Conservation (phyloP, 2,329 filamentous ascomycete species). For the Diplodia mutila region DNA sequence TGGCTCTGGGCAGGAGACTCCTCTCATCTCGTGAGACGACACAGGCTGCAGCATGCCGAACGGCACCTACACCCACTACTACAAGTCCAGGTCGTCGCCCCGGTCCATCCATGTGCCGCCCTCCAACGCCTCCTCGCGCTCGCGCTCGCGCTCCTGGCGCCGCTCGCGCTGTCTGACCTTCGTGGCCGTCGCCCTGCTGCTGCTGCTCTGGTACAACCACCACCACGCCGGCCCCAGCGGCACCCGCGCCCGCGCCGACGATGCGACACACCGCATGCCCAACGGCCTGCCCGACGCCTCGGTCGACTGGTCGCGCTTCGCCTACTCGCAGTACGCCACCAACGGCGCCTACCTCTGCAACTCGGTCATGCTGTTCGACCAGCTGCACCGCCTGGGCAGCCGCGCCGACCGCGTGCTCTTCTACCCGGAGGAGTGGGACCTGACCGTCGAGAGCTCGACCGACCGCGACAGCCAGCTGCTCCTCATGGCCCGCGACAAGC, state of each 20-base stretch:
- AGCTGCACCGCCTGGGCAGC: slow-evolving; percentile 47
- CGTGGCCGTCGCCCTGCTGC: slow-evolving; percentile 29
- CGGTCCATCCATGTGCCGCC: slow-evolving; percentile 25
- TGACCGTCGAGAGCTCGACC: slow-evolving; percentile 32
- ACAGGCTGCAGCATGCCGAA: slow-evolving; percentile 23
- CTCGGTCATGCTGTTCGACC: slow-evolving; percentile 50
- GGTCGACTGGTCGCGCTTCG: slow-evolving; percentile 46
- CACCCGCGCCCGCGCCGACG: background rate
- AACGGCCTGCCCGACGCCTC: background rate
- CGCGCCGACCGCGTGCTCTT: slow-evolving; percentile 52
- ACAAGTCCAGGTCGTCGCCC: slow-evolving; percentile 19
- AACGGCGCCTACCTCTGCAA: slow-evolving; percentile 49
- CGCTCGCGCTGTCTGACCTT: slow-evolving; percentile 36
- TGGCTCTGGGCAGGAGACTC: background rate
- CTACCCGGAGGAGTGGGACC: slow-evolving; percentile 48
- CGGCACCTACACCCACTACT: slow-evolving; percentile 22
- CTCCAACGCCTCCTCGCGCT: slow-evolving; percentile 8
- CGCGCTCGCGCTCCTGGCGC: slow-evolving; percentile 30
- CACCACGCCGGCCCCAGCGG: background rate
- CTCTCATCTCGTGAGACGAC: background rate
- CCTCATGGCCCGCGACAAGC: slow-evolving; percentile 52
- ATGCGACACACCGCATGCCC: background rate
- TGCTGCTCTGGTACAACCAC: slow-evolving; percentile 27
- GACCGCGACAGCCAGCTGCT: slow-evolving; percentile 53
- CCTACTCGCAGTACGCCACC: slow-evolving; percentile 50